Percentiles rank a stretch among this genome's conserved stretches.
Conservation (phyloP, 176 grass and related monocot genomes). For the Hsuehochloa calcarea region DNA sequence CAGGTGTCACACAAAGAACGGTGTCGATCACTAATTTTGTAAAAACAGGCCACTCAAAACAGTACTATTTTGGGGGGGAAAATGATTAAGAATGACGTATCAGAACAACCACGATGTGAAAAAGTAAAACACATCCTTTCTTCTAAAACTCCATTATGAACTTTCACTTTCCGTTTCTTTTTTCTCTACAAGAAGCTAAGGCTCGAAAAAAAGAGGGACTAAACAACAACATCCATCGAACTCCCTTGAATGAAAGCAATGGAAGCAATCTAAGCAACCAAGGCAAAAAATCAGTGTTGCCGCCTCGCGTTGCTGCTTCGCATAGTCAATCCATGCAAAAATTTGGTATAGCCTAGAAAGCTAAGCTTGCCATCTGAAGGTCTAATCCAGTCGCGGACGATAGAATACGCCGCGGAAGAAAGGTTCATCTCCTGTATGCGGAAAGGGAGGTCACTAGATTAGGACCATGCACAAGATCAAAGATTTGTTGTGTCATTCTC, state of each 20-base stretch:
- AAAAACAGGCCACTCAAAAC: too few relatives aligned
- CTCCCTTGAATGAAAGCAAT: conserved; percentile 54
- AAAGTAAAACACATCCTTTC: conserved; percentile 31
- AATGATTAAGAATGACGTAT: conserved; percentile 10
- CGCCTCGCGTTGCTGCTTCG: conserved; percentile 68
- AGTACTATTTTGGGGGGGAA: too few relatives aligned
- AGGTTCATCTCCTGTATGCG: conserved; percentile 87
- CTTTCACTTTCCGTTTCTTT: conserved; percentile 50
- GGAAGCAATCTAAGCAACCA: conserved; percentile 48
- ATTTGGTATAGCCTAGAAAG: conserved; percentile 92
- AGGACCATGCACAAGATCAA: not conserved
- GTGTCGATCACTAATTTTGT: too few relatives aligned
- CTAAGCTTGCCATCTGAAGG: conserved; percentile 78
- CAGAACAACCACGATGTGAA: conserved; percentile 20
- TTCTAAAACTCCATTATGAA: conserved; percentile 41
- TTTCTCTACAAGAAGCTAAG: conserved; percentile 40
- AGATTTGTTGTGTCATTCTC: not conserved
- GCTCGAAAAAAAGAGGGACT: conserved; percentile 33
- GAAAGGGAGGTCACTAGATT: not conserved
- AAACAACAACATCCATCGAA: conserved; percentile 11
- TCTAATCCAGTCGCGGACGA: conserved; percentile 88
- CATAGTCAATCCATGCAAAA: conserved; percentile 96
- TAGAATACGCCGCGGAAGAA: conserved; percentile 67
- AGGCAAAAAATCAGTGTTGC: conserved; percentile 36
- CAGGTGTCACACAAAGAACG: too few relatives aligned